Percentiles rank a stretch among this genome's conserved stretches.
These are phyloP conservation scores for Camellia sinensis DNA, from an alignment of 148 eudicot species.

Conservation along the genomic window DNA sequence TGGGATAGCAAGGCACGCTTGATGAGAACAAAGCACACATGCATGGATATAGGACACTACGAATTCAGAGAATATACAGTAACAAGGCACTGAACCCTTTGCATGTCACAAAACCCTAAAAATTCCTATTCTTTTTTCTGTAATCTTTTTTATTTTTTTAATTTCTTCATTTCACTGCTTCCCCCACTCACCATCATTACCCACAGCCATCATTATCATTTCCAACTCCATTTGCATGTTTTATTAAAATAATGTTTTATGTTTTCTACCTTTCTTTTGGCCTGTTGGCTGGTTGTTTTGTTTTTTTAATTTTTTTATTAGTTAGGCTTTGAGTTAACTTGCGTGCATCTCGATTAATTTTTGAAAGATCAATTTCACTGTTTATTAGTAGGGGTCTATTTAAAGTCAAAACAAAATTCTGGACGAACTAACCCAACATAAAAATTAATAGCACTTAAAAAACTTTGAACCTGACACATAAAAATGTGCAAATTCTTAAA, in stretches of 20 bases:
- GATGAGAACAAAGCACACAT: slow-evolving; percentile 9
- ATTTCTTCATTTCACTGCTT: background rate
- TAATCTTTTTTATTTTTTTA: background rate
- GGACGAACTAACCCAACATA: no score
- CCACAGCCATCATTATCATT: slow-evolving; percentile 18
- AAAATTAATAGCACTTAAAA: no score
- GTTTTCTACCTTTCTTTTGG: background rate
- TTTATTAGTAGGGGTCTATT: no score
- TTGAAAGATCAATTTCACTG: no score
- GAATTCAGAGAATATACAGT: background rate
- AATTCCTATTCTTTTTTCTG: slow-evolving; percentile 23
- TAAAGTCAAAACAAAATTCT: no score
- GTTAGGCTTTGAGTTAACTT: no score
- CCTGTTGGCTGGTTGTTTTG: background rate
- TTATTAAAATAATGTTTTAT: background rate
- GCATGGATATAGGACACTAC: background rate
- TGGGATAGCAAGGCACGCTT: slow-evolving; percentile 20
- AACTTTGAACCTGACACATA: no score
- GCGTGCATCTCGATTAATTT: no score
- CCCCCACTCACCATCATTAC: slow-evolving; percentile 21
- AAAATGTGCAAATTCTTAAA: no score
- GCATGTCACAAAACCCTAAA: slow-evolving; percentile 41
- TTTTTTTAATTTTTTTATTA: no score
- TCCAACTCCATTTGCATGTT: slow-evolving; percentile 12
- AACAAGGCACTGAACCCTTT: background rate